These are phyloP conservation scores for Rhizoclosmatium sp. DNA, from an alignment of 192 early-diverging fungal species.

Conservation along the genomic window DNA sequence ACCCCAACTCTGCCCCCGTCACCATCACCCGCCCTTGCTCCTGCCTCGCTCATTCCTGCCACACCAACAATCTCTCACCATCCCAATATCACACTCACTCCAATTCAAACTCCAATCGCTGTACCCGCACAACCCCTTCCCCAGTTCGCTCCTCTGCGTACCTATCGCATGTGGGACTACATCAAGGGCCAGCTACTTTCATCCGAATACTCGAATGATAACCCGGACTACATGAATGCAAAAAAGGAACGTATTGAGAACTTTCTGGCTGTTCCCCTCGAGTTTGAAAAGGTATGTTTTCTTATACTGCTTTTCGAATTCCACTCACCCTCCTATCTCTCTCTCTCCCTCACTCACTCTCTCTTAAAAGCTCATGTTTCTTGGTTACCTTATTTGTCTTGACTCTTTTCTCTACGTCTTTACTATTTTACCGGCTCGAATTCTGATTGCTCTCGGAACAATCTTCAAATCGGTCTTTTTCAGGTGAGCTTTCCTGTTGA, in stretches of 20 bases:
- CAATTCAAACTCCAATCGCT: too few species aligned
- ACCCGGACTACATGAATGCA: not conserved
- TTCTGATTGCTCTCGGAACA: constrained; percentile 70
- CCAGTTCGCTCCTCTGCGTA: not conserved
- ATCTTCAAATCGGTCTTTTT: constrained; percentile 44
- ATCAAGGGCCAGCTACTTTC: constrained; percentile 4
- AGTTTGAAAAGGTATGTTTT: constrained; percentile 81
- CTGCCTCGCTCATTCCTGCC: too few species aligned
- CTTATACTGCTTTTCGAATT: constrained; percentile 9
- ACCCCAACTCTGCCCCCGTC: too few species aligned
- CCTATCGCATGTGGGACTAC: constrained; percentile 14
- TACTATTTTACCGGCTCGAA: constrained; percentile 90
- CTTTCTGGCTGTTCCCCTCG: constrained; percentile 85
- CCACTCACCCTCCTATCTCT: too few species aligned
- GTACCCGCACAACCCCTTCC: too few species aligned
- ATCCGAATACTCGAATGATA: constrained; percentile 10
- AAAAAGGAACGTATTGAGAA: constrained; percentile 88
- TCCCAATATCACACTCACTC: too few species aligned
- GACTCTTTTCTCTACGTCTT: constrained; percentile 96
- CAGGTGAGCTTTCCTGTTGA: constrained; percentile 33
- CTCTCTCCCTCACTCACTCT: constrained; percentile 42
- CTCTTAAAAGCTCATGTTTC: constrained; percentile 73
- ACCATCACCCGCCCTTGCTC: too few species aligned
- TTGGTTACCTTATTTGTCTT: constrained; percentile 91
- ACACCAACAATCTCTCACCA: too few species aligned